Base-by-base conservation (phyloP, 345 rosid genomes). In the Citrus inodora region DNA sequence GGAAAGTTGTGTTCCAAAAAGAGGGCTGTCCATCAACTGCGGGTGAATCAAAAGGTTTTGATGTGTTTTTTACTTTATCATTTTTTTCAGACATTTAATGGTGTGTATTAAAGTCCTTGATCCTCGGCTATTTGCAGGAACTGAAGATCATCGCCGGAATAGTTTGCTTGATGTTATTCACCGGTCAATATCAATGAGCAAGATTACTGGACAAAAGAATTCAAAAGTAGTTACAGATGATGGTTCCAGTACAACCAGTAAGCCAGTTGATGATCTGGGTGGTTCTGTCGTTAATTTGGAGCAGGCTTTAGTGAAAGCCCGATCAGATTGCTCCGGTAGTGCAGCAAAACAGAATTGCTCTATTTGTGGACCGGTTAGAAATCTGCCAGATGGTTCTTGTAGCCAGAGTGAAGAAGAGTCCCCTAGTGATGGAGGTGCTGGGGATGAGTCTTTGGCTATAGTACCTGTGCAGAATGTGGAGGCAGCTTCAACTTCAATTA, bases 1-100 rank as follows among this genome's bases (percentile, higher is more conserved):
- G 98, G 70, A 94, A 92, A 86, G 82, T 94, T 63, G 65, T 89
- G 58, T 96, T 82, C 78, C 89, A 89, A 32, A 89, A 83, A 84
- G 97, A 92, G 76, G 91, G 89, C 24, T 82, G 87, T 79, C 85
- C 89, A 17, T 74, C 74, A 22, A 75, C 25, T 74, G 71, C 35
- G 35, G 64, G 73, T 73, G 62, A 64, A 33, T 84, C 89, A 40
- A 82, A 85, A 86, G 97, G 96, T 92, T 74, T 60, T 30, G 25
- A 17, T 35, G 9, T 69, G 19, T 61, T 65, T 60, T 32, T 56
- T 37, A 33, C 7, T 28, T 62, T 46, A 11, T 73, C 51, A 38
- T 38, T 79, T 71, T 51, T 30, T 56, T 35, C 59, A 65, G 40
- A 13, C 13, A 56, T 59, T 55, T 38, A 32, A 74, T 42, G 25